A percentile compares a stretch with the other conserved stretches of the same genome.
Evolutionary conservation across 2,329 filamentous ascomycete species (phyloP).

Genomic region (Scortechinia acanthostroma): DNA sequence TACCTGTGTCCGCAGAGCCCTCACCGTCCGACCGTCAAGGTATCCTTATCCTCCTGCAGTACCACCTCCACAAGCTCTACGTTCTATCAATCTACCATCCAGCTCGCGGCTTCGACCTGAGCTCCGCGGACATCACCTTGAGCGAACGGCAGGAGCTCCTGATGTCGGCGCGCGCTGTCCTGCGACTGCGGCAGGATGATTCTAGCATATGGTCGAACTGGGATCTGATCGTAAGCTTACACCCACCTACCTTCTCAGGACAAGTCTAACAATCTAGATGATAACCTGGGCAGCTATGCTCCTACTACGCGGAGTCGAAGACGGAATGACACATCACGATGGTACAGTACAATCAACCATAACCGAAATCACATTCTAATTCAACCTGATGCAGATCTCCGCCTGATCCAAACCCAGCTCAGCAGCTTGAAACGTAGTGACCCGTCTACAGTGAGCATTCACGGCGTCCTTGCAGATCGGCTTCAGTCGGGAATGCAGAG

Average conservation of each 20-base stretch:
- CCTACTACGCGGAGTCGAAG: background rate
- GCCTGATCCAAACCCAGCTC: constrained; percentile 14
- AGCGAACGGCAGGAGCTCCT: constrained; percentile 15
- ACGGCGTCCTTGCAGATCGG: constrained; percentile 12
- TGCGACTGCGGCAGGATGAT: constrained; percentile 15
- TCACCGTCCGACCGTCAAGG: constrained; percentile 16
- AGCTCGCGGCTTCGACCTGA: constrained; percentile 15
- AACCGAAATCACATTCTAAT: too few species aligned
- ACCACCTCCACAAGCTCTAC: constrained; percentile 18
- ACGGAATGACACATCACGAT: constrained; percentile 15
- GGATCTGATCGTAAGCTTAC: constrained; percentile 14
- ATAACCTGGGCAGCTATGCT: constrained; percentile 14
- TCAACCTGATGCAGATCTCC: constrained; percentile 6
- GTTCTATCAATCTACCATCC: constrained; percentile 18
- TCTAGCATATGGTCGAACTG: constrained; percentile 19
- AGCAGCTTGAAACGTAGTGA: constrained; percentile 12
- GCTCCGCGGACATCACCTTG: constrained; percentile 13
- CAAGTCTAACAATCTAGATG: constrained; percentile 10
- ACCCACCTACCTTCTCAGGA: background rate
- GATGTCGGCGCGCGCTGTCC: constrained; percentile 16
- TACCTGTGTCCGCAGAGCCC: constrained; percentile 8
- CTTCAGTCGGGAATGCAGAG: constrained; percentile 15
- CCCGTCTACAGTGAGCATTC: constrained; percentile 12
- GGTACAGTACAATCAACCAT: constrained; percentile 7
- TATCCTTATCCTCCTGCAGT: constrained; percentile 17